A percentile compares a stretch with the other conserved stretches of the same genome.
Evolutionary conservation across 2,329 filamentous ascomycete genomes (phyloP).

Genomic region (Fusarium sp.): DNA sequence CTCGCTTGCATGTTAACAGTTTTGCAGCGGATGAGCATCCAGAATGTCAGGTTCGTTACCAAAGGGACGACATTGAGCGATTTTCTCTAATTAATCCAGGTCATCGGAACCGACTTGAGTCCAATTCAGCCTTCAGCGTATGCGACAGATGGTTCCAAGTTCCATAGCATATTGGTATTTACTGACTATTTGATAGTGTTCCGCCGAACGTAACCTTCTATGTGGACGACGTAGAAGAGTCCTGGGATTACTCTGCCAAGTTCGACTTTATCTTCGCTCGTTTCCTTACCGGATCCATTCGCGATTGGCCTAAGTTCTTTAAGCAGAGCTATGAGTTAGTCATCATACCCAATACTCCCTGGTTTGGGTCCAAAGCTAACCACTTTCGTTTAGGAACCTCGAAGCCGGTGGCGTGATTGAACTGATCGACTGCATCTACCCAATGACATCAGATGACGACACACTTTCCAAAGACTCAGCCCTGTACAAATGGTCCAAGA

Average conservation of each 20-base stretch:
- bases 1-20: not conserved
- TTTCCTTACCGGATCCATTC: constrained; percentile 28
- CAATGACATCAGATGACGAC: constrained; percentile 13
- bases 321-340: not conserved
- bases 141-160: fast-evolving
- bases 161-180: fast-evolving
- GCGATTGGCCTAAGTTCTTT: constrained; percentile 32
- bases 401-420: constrained; percentile 18
- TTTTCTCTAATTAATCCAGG: not conserved
- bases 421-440: constrained; percentile 32
- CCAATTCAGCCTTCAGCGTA: constrained; percentile 26
- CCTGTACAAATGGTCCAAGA: constrained; percentile 7
- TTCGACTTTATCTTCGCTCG: constrained; percentile 33
- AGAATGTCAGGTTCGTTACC: constrained; percentile 3
- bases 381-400: not conserved
- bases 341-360: not conserved
- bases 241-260: constrained; percentile 17
- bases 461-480: not conserved
- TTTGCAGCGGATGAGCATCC: constrained; percentile 27
- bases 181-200: not conserved
- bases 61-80: fast-evolving
- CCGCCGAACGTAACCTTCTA: constrained; percentile 28
- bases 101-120: constrained; percentile 28
- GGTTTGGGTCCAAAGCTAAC: fast-evolving
- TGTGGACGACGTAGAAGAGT: constrained; percentile 22